Percentiles rank a stretch among this genome's conserved stretches.
phyloP scores from a whole-genome alignment of 148 eudicot species.

The Amaranthus palmeri region DNA sequence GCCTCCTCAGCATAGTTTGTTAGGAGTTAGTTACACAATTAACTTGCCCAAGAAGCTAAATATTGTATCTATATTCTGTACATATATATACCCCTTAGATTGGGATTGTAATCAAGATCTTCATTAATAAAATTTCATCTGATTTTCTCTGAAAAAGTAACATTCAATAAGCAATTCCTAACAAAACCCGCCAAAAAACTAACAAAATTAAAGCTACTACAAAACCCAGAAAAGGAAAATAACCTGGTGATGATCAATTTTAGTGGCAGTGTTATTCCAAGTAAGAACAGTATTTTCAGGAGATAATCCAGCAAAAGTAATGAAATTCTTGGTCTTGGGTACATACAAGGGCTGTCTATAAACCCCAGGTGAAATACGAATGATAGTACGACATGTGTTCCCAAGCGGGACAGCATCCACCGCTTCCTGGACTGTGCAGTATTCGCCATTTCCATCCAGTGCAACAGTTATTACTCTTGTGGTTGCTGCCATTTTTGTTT shows the following conservation, averaged over 20 bases:
- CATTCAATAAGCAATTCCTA: neutral
- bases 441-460: conserved; percentile 57
- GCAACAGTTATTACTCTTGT: conserved; percentile 46
- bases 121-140: too few relatives aligned
- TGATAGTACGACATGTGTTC: conserved; percentile 68
- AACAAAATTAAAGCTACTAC: neutral
- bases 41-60: too few relatives aligned
- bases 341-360: conserved; percentile 79
- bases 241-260: conserved; percentile 83
- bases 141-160: too few relatives aligned
- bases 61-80: too few relatives aligned
- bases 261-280: conserved; percentile 73
- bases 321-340: conserved; percentile 80
- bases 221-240: neutral
- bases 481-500: conserved; percentile 2
- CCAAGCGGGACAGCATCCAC: conserved; percentile 73
- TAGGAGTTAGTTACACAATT: too few relatives aligned
- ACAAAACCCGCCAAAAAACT: neutral
- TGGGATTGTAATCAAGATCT: too few relatives aligned
- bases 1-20: too few relatives aligned
- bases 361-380: conserved; percentile 76
- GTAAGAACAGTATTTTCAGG: conserved; percentile 67
- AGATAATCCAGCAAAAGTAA: conserved; percentile 63
- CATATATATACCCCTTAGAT: too few relatives aligned
- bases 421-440: conserved; percentile 70